Base-by-base conservation (phyloP, 257 asterid species). In the Agastache rugosa region DNA sequence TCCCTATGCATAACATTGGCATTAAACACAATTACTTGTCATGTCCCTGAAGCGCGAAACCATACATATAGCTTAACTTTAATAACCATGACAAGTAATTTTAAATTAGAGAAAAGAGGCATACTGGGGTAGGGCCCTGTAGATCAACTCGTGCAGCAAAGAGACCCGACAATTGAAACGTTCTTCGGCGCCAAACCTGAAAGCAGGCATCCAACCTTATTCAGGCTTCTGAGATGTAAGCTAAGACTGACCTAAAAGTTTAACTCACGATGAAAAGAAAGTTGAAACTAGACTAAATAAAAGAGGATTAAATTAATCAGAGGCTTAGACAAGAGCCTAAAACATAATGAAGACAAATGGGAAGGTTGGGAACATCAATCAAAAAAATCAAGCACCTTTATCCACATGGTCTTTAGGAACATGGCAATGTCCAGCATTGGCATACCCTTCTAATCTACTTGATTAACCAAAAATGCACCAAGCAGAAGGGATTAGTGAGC, bases 131-230 rank as follows among this genome's bases (percentile, higher is more conserved):
- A 54, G 94, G 87, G 86, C 99, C 99, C 81, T 95, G 98, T 80
- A 95, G 79, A 85, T 95, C 96, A 82, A 95, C 93, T 77, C 99
- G 92, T 81, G 98, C 99, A 35, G 99, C 99, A 88, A 87, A 95
- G 66, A 95, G 93, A 69, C 99, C 99, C n/a, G 98, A 95, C 63
- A 85, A 88, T 76, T 95, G 99, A 84, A 95, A 95, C 72, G 97
- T 95, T 75, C 99, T 85, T 58, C 98, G 87, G 75, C 84, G 96
- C 99, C 99, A 95, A 73, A 92, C 93, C 98, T 95, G 89, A 77
- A 81, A 75, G 76, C 45, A 75, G 69, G 14, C 50, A 44, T 54
- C 64, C 69, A 44, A 67, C 70, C 67, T 69, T 74, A 62, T 23
- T 51, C 54, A 54, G 62, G 51, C 64, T 60, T 69, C 54, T 47